phyloP scores from a whole-genome alignment of 2,329 filamentous ascomycete genomes.

The Paecilomyces fulvus region DNA sequence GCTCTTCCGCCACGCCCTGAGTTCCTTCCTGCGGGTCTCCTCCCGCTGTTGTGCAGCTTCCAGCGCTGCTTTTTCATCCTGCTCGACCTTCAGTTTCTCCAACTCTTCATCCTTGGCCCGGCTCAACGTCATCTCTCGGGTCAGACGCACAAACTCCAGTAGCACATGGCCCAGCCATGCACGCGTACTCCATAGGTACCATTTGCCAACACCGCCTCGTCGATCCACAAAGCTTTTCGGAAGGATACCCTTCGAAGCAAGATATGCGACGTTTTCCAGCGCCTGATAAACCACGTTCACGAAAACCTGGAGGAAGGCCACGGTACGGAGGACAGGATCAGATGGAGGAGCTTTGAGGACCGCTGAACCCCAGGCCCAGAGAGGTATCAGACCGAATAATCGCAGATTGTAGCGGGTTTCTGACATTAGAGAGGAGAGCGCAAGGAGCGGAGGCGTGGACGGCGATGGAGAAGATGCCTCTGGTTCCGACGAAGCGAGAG shows the following conservation, averaged over 20 bases:
- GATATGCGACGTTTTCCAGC: conserved; percentile 75
- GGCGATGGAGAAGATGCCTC: conserved; percentile 20
- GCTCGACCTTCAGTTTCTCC: conserved; percentile 13
- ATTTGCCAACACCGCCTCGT: conserved; percentile 48
- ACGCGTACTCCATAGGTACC: conserved; percentile 64
- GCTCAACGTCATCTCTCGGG: conserved; percentile 34
- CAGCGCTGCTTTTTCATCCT: conserved; percentile 9
- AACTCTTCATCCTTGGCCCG: conserved; percentile 19
- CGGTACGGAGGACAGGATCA: conserved; percentile 38
- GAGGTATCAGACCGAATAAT: conserved; percentile 59
- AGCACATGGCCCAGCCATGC: conserved; percentile 74
- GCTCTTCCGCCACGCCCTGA: conserved; percentile 53
- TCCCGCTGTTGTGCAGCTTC: conserved; percentile 19
- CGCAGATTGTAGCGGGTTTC: conserved; percentile 43
- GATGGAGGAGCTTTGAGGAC: conserved; percentile 38
- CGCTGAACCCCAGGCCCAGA: conserved; percentile 72
- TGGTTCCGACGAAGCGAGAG: conserved; percentile 22
- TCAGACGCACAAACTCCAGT: conserved; percentile 63
- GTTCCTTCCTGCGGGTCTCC: conserved; percentile 21
- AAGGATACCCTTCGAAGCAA: conserved; percentile 65
- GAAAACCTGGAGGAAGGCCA: conserved; percentile 61
- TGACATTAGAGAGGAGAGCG: conserved; percentile 41
- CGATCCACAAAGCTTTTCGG: conserved; percentile 31
- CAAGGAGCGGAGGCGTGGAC: conserved; percentile 41
- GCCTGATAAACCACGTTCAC: conserved; percentile 64